Evolutionary conservation across 163 green algal genomes (phyloP).

Genomic region (Smithsoniella earleae): DNA sequence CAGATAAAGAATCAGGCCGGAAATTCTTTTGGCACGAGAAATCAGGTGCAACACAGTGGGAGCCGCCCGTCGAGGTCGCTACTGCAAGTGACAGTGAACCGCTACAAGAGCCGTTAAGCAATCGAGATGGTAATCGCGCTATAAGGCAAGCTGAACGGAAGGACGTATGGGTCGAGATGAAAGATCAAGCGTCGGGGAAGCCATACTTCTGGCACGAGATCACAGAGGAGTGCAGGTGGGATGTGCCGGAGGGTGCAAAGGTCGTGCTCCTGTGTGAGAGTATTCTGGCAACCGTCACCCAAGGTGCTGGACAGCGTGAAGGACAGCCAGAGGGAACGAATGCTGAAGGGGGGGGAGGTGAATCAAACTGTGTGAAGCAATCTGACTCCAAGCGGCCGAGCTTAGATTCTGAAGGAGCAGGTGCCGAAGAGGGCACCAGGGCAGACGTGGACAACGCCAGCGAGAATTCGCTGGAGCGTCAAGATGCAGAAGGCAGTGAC

Average conservation of each 20-base stretch:
- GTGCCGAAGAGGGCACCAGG: not conserved
- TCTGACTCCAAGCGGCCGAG: not conserved
- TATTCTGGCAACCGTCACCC: too few species aligned
- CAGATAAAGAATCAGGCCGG: not conserved
- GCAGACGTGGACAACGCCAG: not conserved
- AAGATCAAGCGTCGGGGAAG: slow-evolving; percentile 1
- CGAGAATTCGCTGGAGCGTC: too few species aligned
- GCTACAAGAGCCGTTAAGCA: too few species aligned
- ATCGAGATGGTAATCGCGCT: too few species aligned
- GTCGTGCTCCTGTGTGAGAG: not conserved
- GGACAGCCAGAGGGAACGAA: too few species aligned
- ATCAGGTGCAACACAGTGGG: slow-evolving; percentile 3
- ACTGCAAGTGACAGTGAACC: too few species aligned
- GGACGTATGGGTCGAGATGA: not conserved
- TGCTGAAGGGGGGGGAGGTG: not conserved
- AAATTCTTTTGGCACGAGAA: slow-evolving; percentile 7
- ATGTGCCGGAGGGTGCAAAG: not conserved
- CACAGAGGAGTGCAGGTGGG: not conserved
- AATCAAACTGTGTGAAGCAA: not conserved
- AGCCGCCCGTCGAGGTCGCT: not conserved
- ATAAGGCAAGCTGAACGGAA: too few species aligned
- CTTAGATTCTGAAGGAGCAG: not conserved
- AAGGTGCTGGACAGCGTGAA: too few species aligned
- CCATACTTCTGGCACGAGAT: slow-evolving; percentile 14
- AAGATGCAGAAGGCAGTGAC: too few species aligned